Base-by-base conservation (phyloP, 2,329 filamentous ascomycete species). In the Macrophomina phaseolina region DNA sequence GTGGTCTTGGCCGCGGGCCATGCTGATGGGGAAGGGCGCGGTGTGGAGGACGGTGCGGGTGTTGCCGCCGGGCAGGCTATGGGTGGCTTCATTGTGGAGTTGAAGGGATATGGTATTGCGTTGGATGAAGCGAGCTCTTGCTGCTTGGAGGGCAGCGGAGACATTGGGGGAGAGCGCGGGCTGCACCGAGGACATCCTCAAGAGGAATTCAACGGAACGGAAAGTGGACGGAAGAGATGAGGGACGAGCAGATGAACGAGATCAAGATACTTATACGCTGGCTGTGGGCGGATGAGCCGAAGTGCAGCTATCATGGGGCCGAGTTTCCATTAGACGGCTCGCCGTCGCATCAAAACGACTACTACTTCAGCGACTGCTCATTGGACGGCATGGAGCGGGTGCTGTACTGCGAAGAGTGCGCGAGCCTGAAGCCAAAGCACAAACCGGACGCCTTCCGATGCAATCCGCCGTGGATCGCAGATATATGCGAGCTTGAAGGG, bases 51-150 rank as follows among this genome's bases (percentile, higher is more conserved):
- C 68, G 38, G 73, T 75, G 5, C 77, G 71, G 0, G 79, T 81
- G 68, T 80, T 81, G 34, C 77, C 78, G 30, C 79, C 77, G 1
- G 78, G 79, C 3, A 80, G 67, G 51, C 70, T 73, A 36, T 71
- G 68, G 4, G 67, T 70, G 1, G 79, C 74, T 53, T 72, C 68
- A 32, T 76, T 42, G 56, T 80, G 74, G 34, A 77, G 42, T n/a
- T 64, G 65, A 36, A 72, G 60, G 32, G 74, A 77, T 23, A 66
- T 68, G 2, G 58, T 32, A 63, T 76, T 74, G 32, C 69, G 65
- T 34, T 68, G 68, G n/a, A 64, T 60, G 46, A 72, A 70, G 66
- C 68, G 61, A 12, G 62, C 40, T 51, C 71, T 70, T 4, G 73
- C 73, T 18, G 69, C 71, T 23, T 71, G 48, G 9, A 76, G 66